These are phyloP conservation scores for Aschersonia sp. DNA, from an alignment of 2,329 filamentous ascomycete species.

Conservation along the genomic window DNA sequence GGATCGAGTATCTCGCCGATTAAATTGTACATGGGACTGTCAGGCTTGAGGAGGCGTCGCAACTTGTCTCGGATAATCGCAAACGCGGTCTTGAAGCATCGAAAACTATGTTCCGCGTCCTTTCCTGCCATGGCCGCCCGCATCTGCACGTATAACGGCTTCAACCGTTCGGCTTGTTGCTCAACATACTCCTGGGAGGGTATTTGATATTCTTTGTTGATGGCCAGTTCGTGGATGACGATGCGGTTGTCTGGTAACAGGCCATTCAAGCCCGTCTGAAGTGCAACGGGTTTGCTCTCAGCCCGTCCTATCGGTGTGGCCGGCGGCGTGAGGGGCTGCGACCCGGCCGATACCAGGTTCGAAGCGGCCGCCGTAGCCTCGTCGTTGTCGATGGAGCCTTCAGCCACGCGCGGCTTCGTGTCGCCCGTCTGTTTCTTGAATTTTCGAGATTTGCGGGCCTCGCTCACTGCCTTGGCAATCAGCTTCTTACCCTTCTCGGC, in stretches of 20 bases:
- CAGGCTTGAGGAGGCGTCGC: constrained; percentile 53
- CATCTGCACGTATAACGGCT: constrained; percentile 40
- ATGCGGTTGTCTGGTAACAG: constrained; percentile 59
- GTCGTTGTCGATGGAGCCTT: constrained; percentile 23
- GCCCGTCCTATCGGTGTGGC: constrained; percentile 29
- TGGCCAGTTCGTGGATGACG: constrained; percentile 64
- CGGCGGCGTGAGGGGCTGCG: constrained; percentile 39
- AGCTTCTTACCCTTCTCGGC: constrained; percentile 54
- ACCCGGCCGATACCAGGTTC: constrained; percentile 23
- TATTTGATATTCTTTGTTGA: constrained; percentile 66
- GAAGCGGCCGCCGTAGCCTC: constrained; percentile 19
- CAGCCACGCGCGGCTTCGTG: constrained; percentile 52
- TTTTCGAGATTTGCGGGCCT: constrained; percentile 50
- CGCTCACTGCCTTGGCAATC: constrained; percentile 60
- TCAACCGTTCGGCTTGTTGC: constrained; percentile 34
- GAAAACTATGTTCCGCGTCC: constrained; percentile 47
- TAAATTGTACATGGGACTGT: constrained; percentile 58
- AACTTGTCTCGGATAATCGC: constrained; percentile 59
- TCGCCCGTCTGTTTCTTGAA: constrained; percentile 55
- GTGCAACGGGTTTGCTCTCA: constrained; percentile 19
- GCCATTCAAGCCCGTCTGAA: constrained; percentile 29
- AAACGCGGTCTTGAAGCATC: constrained; percentile 56
- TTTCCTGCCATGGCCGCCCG: constrained; percentile 51
- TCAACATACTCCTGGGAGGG: constrained; percentile 44
- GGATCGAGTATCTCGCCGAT: constrained; percentile 65